Evolutionary conservation across 139 green algal genomes (phyloP).

Genomic region (Chlorella vulgaris): DNA sequence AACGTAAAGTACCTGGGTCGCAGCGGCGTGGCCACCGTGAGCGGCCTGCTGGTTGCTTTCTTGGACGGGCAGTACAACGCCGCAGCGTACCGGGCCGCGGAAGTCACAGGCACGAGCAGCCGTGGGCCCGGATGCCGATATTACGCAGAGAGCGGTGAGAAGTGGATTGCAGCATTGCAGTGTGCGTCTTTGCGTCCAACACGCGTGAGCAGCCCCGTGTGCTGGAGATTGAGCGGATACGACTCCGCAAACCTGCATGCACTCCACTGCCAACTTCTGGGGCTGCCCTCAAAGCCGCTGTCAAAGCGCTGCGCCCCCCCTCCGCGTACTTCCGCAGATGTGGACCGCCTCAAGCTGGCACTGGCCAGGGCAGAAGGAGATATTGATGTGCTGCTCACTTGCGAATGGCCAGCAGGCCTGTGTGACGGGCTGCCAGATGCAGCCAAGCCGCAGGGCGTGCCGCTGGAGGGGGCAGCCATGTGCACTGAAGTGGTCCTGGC

Average conservation of each 20-base stretch:
- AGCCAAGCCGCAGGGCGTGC: constrained; percentile 9
- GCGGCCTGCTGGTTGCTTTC: constrained; percentile 77
- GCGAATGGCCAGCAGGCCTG: constrained; percentile 80
- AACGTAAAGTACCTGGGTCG: constrained; percentile 72
- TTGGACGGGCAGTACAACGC: constrained; percentile 78
- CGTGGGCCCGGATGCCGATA: constrained; percentile 39
- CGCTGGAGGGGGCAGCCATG: constrained; percentile 11
- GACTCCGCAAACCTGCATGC: too few species aligned
- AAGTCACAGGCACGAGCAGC: not conserved
- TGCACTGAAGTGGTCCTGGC: constrained; percentile 50
- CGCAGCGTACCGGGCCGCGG: constrained; percentile 37
- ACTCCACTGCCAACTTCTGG: too few species aligned
- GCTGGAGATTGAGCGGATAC: too few species aligned
- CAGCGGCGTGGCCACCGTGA: constrained; percentile 60
- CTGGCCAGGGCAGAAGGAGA: constrained; percentile 67
- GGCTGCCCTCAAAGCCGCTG: too few species aligned
- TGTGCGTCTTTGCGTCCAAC: too few species aligned
- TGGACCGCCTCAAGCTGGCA: constrained; percentile 59
- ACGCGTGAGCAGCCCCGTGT: not conserved
- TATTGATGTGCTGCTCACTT: constrained; percentile 87
- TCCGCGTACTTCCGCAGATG: constrained; percentile 47
- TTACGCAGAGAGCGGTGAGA: constrained; percentile 52
- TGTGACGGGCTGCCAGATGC: constrained; percentile 41
- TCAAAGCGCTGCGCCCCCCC: not conserved
- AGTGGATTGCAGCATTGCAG: not conserved